Conservation (phyloP, 768 basidiomycete genomes). For the Lepiota venenata region DNA sequence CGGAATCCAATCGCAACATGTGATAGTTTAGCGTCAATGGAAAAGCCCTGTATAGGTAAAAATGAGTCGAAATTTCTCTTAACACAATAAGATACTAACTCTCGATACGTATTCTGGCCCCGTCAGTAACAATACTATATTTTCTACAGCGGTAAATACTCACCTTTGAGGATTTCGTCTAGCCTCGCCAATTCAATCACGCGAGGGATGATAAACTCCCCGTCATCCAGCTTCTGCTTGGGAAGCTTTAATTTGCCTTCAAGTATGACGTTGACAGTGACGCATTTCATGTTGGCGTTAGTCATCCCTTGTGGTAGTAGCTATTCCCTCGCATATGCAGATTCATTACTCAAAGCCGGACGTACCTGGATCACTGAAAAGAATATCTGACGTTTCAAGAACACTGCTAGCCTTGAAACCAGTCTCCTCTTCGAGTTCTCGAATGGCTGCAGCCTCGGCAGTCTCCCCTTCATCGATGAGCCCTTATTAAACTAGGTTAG, state of each 20-base stretch:
- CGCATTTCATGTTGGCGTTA: conserved; percentile 89
- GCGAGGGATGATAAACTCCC: conserved; percentile 77
- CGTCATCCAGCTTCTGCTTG: conserved; percentile 74
- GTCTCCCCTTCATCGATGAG: conserved; percentile 86
- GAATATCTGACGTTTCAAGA: conserved; percentile 55
- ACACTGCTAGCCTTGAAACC: conserved; percentile 72
- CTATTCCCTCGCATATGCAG: background rate
- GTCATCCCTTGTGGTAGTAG: conserved; percentile 71
- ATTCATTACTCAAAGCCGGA: background rate
- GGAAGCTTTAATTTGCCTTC: conserved; percentile 67
- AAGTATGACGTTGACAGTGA: conserved; percentile 66
- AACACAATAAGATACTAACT: conserved; percentile 30
- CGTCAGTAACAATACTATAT: background rate
- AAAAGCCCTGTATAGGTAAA: conserved; percentile 41
- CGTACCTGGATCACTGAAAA: conserved; percentile 72
- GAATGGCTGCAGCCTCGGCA: conserved; percentile 73
- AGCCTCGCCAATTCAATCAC: conserved; percentile 70
- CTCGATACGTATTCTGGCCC: conserved; percentile 53
- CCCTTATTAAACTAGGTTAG: conserved; percentile 35
- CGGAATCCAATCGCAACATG: conserved; percentile 73
- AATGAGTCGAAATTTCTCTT: background rate
- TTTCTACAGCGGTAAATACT: conserved; percentile 12
- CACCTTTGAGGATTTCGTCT: conserved; percentile 63
- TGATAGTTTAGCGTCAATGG: conserved; percentile 75
- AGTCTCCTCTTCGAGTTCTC: conserved; percentile 93